These are phyloP conservation scores for Leccinum insolens DNA, from an alignment of 1,284 basidiomycete species.

Conservation along the genomic window DNA sequence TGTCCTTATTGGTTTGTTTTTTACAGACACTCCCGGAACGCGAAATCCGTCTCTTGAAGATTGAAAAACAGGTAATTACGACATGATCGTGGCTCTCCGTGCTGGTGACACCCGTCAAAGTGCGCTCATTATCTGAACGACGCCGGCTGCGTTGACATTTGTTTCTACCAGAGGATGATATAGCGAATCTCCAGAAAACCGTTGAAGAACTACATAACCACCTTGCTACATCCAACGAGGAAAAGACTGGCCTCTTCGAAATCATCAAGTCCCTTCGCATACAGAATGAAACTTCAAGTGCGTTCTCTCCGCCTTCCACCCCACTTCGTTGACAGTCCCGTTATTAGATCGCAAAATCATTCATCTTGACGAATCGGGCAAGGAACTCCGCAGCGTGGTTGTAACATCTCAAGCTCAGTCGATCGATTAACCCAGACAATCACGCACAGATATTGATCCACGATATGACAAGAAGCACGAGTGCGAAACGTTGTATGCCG, in stretches of 20 bases:
- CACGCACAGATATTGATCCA: not conserved
- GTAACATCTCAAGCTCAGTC: not conserved
- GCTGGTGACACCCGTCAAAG: not conserved
- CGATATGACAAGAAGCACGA: no score
- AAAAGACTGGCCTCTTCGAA: not conserved
- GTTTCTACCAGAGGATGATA: not conserved
- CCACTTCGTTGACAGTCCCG: not conserved
- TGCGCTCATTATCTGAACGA: not conserved
- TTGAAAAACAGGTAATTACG: not conserved
- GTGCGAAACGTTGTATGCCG: no score
- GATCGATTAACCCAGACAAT: not conserved
- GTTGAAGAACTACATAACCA: not conserved
- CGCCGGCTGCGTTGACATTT: not conserved
- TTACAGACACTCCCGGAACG: not conserved
- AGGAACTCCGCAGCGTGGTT: not conserved
- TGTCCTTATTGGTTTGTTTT: not conserved
- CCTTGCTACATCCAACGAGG: not conserved
- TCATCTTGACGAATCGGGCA: not conserved
- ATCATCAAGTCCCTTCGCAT: no score
- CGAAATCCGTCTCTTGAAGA: not conserved
- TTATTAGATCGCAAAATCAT: not conserved
- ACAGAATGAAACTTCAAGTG: not conserved
- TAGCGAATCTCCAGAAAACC: not conserved
- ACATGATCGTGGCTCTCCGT: not conserved
- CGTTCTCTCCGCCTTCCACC: not conserved